Evolutionary conservation across 768 basidiomycete species (phyloP), one percentile per base, ranked within the genome.

Genomic region (Xerocomellus amylosporus): DNA sequence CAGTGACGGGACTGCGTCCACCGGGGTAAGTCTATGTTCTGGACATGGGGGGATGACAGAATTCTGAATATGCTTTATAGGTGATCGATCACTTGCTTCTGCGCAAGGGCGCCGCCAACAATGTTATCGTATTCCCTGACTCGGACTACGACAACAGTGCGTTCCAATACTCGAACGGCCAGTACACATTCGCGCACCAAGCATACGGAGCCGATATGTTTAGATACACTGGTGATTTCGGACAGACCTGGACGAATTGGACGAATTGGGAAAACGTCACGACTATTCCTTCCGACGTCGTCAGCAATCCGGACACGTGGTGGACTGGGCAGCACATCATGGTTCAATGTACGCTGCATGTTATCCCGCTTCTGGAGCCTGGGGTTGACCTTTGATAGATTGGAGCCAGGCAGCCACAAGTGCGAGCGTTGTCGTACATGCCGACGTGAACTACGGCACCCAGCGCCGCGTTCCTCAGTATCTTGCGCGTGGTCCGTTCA

Each of bases 261-360:
- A 73, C 73, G 22, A 75, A 75, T 48, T 96, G 88, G 85, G 89
- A 94, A 71, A 80, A 85, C 51, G 79, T 75, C 19, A 87, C 89
- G 1, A 77, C 73, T 1, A 81, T 96, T 51, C 77, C 86, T 51
- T 66, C 80, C 9, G 72, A 70, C n/a, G 56, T 81, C 12, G 88
- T 94, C 70, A 63, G 71, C 24, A 65, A 66, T 51, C 20, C 58
- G 2, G 71, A 71, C 15, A 73, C 73, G 41, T 93, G 86, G 72
- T 97, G 94, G 94, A 52, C 71, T 2, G 94, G 94, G 8, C 72
- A 88, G 54, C 94, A 97, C 68, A 78, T 96, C 67, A 85, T 91
- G 72, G 80, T 96, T 34, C 93, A 97, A 76, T 96, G 90, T 92
- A 57, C 60, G 87, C 48, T 40, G 9, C 28, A 17, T 52, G 33